phyloP scores from a whole-genome alignment of 2,329 filamentous ascomycete genomes.

The Plenodomus lindquistii region DNA sequence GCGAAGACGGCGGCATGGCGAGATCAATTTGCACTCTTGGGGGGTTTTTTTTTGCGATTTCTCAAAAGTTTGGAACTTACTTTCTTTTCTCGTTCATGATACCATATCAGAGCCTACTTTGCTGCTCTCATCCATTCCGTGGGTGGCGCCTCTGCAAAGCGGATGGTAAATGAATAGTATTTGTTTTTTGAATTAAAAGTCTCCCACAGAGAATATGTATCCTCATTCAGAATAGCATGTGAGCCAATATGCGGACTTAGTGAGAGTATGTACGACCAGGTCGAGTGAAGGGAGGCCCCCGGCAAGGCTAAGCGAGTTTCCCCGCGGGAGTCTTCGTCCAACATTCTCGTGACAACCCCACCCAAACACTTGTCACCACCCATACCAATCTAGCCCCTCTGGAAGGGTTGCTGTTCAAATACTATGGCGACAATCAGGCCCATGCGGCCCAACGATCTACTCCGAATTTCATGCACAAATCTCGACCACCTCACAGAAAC shows the following conservation, averaged over 20 bases:
- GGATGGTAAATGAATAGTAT: too few species aligned
- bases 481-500: conserved; percentile 97
- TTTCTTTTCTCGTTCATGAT: background rate
- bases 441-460: conserved; percentile 70
- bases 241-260: too few species aligned
- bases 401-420: background rate
- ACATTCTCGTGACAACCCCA: background rate
- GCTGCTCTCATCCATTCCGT: too few species aligned
- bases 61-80: background rate
- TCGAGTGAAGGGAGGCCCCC: too few species aligned
- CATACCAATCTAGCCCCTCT: background rate
- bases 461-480: conserved; percentile 91
- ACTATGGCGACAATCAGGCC: conserved; percentile 81
- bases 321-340: conserved; percentile 16
- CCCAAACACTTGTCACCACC: conserved; percentile 2
- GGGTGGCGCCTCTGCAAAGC: too few species aligned
- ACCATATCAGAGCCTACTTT: too few species aligned
- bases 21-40: background rate
- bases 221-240: too few species aligned
- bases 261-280: too few species aligned
- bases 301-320: conserved; percentile 22
- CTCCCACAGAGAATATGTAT: too few species aligned
- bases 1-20: background rate
- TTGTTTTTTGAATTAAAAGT: too few species aligned
- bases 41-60: background rate